These are phyloP conservation scores for Anaeramoeba flamelloides DNA, from an alignment of 78 protist species.

Conservation along the genomic window DNA sequence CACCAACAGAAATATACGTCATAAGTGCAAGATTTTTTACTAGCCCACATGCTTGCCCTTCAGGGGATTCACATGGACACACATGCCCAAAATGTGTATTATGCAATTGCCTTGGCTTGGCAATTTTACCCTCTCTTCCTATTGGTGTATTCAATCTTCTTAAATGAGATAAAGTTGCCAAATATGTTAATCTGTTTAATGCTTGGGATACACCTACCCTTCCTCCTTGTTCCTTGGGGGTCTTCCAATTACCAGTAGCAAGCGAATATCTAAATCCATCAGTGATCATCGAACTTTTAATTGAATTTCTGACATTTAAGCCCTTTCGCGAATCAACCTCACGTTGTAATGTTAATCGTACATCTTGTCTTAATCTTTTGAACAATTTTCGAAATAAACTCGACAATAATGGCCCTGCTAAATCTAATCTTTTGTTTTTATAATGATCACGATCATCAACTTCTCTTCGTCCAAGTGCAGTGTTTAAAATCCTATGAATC, in stretches of 20 bases:
- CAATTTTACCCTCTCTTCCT: conserved; percentile 68
- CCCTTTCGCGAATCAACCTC: neutral
- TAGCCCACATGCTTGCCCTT: conserved; percentile 73
- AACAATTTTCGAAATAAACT: conserved; percentile 62
- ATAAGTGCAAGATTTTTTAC: conserved; percentile 94
- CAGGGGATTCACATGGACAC: conserved; percentile 31
- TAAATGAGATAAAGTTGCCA: conserved; percentile 83
- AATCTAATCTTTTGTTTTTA: conserved; percentile 94
- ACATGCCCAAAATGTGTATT: conserved; percentile 94
- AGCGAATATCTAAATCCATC: conserved; percentile 76
- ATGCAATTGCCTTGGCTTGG: conserved; percentile 79
- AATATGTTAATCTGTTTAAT: conserved; percentile 85
- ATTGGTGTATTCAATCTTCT: conserved; percentile 91
- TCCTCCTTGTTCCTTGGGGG: neutral
- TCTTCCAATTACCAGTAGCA: conserved; percentile 95
- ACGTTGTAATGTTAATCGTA: no score
- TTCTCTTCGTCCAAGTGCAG: conserved; percentile 52
- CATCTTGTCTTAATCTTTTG: conserved; percentile 34
- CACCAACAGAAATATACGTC: conserved; percentile 77
- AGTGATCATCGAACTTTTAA: conserved; percentile 53
- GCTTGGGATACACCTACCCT: conserved; percentile 83
- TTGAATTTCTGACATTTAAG: neutral
- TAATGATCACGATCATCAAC: conserved; percentile 95
- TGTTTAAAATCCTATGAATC: conserved; percentile 67
- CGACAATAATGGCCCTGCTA: conserved; percentile 85